Evolutionary conservation across 768 basidiomycete genomes (phyloP).

Genomic region (Tulasnella sp.): DNA sequence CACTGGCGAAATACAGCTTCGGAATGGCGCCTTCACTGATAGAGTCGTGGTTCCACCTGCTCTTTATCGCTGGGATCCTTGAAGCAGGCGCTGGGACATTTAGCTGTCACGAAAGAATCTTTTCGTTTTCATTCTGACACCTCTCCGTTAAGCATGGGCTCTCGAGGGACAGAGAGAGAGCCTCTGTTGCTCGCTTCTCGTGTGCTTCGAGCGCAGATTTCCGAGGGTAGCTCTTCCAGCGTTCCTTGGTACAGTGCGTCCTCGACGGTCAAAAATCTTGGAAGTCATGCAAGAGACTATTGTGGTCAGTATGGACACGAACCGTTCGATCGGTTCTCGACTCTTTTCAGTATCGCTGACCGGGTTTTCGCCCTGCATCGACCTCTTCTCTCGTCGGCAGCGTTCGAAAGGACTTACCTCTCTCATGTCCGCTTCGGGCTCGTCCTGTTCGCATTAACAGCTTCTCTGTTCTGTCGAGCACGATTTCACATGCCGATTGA

Average conservation of each 20-base stretch:
- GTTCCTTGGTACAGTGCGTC: background rate
- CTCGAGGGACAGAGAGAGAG: background rate
- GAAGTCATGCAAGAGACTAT: constrained; percentile 3
- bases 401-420: constrained; percentile 9
- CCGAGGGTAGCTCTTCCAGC: background rate
- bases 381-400: background rate
- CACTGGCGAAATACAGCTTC: background rate
- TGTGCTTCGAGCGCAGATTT: background rate
- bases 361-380: background rate
- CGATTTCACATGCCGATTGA: background rate
- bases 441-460: background rate
- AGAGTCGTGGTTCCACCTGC: background rate
- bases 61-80: background rate
- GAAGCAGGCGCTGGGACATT: background rate
- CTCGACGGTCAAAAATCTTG: background rate
- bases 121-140: background rate
- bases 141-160: background rate
- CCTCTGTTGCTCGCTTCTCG: background rate
- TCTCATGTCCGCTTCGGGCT: background rate
- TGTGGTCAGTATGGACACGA: background rate
- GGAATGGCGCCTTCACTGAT: background rate
- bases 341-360: background rate
- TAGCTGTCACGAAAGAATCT: background rate
- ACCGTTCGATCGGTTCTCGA: background rate
- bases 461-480: background rate